Conservation (phyloP, 2,329 filamentous ascomycete genomes). For the Trichoderma hamatum region DNA sequence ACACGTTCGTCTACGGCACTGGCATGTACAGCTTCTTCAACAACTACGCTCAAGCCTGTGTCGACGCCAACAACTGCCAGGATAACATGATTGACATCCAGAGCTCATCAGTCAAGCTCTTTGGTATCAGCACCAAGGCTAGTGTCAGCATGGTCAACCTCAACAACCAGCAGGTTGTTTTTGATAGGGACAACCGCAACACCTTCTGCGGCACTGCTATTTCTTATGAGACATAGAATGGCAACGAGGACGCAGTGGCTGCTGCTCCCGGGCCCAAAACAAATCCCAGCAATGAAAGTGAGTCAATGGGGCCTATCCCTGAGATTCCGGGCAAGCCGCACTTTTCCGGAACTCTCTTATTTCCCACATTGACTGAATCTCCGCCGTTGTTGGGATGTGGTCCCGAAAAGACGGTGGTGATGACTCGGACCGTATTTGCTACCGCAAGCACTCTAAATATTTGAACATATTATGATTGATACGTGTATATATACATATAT, state of each 20-base stretch:
- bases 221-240: slow-evolving; percentile 45
- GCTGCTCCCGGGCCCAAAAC: slow-evolving; percentile 3
- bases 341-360: not conserved
- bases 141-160: slow-evolving; percentile 72
- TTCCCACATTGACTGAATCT: not conserved
- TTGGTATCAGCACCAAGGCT: slow-evolving; percentile 74
- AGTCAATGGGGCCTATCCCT: not conserved
- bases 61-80: slow-evolving; percentile 70
- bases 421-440: slow-evolving; percentile 20
- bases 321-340: slow-evolving; percentile 6
- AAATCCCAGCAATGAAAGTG: not conserved
- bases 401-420: not conserved
- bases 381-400: slow-evolving; percentile 2
- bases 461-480: slow-evolving; percentile 27
- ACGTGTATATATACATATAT: slow-evolving; percentile 21
- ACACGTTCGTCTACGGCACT: slow-evolving; percentile 71
- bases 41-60: slow-evolving; percentile 75
- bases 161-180: slow-evolving; percentile 56
- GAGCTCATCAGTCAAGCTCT: slow-evolving; percentile 66
- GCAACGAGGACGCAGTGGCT: slow-evolving; percentile 21
- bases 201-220: slow-evolving; percentile 67
- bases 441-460: not conserved
- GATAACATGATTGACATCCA: slow-evolving; percentile 76
- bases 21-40: slow-evolving; percentile 84
- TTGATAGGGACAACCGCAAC: slow-evolving; percentile 65